Base-by-base conservation (phyloP, 2,329 filamentous ascomycete species). In the Trichoderma harzianum region DNA sequence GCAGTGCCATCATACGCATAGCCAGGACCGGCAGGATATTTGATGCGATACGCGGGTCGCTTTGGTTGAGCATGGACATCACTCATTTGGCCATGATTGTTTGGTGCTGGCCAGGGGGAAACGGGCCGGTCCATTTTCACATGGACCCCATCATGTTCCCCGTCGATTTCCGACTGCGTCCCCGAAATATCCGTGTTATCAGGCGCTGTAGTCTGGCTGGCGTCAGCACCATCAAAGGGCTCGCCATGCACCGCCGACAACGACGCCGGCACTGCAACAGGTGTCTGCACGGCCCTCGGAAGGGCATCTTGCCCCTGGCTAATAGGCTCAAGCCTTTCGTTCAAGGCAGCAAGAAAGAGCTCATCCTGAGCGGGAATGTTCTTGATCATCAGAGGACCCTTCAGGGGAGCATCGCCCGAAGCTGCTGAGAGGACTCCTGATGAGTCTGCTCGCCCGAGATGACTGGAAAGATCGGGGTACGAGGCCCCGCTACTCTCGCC, bases 331-430 rank as follows among this genome's bases (percentile, higher is more conserved):
- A 89, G 82, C 76, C 86, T 88, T 76, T 86, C 82, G 47, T 85
- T 84, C 18, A 89, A 77, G 72, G 80, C 80, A 58, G 81, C 80
- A 64, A 87, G 84, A 73, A 89, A 89, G 26, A 85, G 79, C 74
- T 88, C 87, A 72, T 89, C 87, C 63, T 87, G 83, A 1, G 85
- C 86, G 1, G 87, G 86, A 72, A 86, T 85, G 73, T 89, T 89
- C 72, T 84, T 82, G 47, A 89, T 81, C 80, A 86, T 86, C 64
- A 89, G 75, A 10, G 87, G 87, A 0, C 86, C 87, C 68, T 83
- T 86, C 36, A 89, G 80, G 24, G 81, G 79, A 1, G 78, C 79
- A 72, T 89, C 87, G 5, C 84, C 82, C 10, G 74, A 43, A 18
- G 24, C 10, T 4, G 24, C 51, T 30, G 64, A n/a, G 47, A 57